Evolutionary conservation across 805 yeast genomes (phyloP).

Genomic region (Lipomyces sp.): DNA sequence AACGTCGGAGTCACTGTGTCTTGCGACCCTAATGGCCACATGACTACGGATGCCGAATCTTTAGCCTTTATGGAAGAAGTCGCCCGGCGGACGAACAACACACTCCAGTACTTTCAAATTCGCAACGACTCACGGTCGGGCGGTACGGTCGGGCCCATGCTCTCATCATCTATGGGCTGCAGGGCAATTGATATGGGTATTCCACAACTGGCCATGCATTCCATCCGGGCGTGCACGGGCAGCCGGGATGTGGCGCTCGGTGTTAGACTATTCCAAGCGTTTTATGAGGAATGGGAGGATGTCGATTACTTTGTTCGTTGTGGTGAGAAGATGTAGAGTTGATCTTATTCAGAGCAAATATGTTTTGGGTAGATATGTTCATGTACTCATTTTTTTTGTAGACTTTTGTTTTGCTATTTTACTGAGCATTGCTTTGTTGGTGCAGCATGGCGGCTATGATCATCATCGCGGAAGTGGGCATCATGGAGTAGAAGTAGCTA

Average conservation of each 20-base stretch:
- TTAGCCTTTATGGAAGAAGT: constrained; percentile 70
- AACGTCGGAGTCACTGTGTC: constrained; percentile 75
- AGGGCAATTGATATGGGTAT: constrained; percentile 72
- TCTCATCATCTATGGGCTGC: constrained; percentile 49
- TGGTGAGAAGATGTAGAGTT: constrained; percentile 37
- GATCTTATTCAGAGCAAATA: neutral
- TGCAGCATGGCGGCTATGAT: too few relatives aligned
- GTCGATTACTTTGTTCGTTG: constrained; percentile 43
- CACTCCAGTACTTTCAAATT: constrained; percentile 78
- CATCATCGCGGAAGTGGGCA: too few relatives aligned
- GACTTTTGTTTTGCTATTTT: neutral
- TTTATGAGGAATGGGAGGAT: constrained; percentile 67
- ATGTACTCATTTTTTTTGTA: neutral
- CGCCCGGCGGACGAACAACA: constrained; percentile 67
- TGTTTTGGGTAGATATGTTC: neutral
- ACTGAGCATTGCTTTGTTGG: too few relatives aligned
- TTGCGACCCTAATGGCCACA: constrained; percentile 77
- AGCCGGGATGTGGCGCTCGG: constrained; percentile 74
- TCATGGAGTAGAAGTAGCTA: too few relatives aligned
- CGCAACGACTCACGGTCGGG: constrained; percentile 86
- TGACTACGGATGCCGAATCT: constrained; percentile 82
- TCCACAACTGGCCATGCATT: constrained; percentile 84
- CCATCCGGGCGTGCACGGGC: constrained; percentile 81
- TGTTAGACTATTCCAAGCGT: constrained; percentile 68
- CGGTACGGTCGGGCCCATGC: constrained; percentile 81